Base-by-base conservation (phyloP, 1,139 yeast species). In the Schizosaccharomyces versatilis region DNA sequence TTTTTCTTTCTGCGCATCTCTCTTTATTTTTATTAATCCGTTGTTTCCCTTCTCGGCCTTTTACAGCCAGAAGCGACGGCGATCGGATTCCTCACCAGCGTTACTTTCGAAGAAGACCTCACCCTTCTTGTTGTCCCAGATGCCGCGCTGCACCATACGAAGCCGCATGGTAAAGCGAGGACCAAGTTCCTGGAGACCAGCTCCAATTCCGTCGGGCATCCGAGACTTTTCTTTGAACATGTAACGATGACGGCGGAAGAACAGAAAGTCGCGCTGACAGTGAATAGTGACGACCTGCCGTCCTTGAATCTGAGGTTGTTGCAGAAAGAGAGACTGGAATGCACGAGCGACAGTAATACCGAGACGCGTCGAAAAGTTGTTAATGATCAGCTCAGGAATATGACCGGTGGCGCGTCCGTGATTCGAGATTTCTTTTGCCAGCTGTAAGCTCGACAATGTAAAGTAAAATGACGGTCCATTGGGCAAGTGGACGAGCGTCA, bases 391-490 rank as follows among this genome's bases (percentile, higher is more conserved):
- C 67, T 90, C 98, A 2, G 98, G 98, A 41, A 81, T 77, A 65
- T 90, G 97, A 52, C 78, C 79, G 0, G 97, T 86, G 41, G 95
- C 81, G 55, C 80, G 75, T 57, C 97, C 97, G 64, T 90, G 98
- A 12, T 95, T 95, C 17, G 72, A 67, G 57, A 90, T 84, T 53
- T 77, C 73, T 62, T 80, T 76, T n/a, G 84, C 80, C 60, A 82
- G 83, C 24, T 78, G 76, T 54, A 84, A 73, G 6, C 95, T 84
- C n/a, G 88, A 73, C 10, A 90, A 71, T 17, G 90, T 80, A 64
- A 90, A 90, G 69, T 90, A 88, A 65, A 85, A 85, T 0, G 96
- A 81, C 40, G 98, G 98, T 0, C 98, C 98, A 54, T 75, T 84
- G 6, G 98, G 98, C 59, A 90, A 73, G 69, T 88, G 95, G 59